Percentiles rank a stretch among this genome's conserved stretches.
These are phyloP conservation scores for Coleophoma eucalyptorum DNA, from an alignment of 2,329 filamentous ascomycete species.

Conservation along the genomic window DNA sequence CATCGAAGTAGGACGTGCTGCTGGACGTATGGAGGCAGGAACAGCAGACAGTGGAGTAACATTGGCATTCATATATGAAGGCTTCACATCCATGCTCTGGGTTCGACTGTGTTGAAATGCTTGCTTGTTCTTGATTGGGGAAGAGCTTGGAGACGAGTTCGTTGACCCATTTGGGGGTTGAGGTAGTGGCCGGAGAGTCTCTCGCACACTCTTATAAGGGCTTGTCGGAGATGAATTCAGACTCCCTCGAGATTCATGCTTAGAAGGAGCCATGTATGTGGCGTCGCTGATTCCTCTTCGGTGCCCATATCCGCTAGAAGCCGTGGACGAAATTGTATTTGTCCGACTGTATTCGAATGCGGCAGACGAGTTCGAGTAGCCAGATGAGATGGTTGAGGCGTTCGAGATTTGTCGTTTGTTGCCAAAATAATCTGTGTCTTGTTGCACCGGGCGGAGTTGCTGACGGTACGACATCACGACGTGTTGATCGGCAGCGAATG, in stretches of 20 bases:
- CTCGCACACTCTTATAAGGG: slow-evolving; percentile 68
- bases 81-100: slow-evolving; percentile 58
- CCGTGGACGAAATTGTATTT: slow-evolving; percentile 69
- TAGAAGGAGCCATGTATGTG: slow-evolving; percentile 47
- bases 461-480: slow-evolving; percentile 53
- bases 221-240: slow-evolving; percentile 50
- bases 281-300: slow-evolving; percentile 76
- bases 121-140: slow-evolving; percentile 30
- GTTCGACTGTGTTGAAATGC: slow-evolving; percentile 29
- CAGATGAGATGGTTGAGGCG: slow-evolving; percentile 67
- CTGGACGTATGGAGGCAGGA: slow-evolving; percentile 7
- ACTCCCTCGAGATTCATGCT: slow-evolving; percentile 39
- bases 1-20: slow-evolving; percentile 54
- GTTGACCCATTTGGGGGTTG: slow-evolving; percentile 46
- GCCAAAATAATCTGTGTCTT: slow-evolving; percentile 40
- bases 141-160: slow-evolving; percentile 27
- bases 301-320: slow-evolving; percentile 63
- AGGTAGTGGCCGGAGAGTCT: slow-evolving; percentile 71
- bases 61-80: slow-evolving; percentile 39
- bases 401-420: slow-evolving; percentile 61
- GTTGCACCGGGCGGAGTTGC: slow-evolving; percentile 53
- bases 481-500: neutral
- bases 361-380: slow-evolving; percentile 51
- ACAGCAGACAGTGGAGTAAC: slow-evolving; percentile 6
- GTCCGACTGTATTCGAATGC: slow-evolving; percentile 54